Evolutionary conservation across 2,329 filamentous ascomycete species (phyloP), one percentile per base, ranked within the genome.

Genomic region (Xylariales sp.): DNA sequence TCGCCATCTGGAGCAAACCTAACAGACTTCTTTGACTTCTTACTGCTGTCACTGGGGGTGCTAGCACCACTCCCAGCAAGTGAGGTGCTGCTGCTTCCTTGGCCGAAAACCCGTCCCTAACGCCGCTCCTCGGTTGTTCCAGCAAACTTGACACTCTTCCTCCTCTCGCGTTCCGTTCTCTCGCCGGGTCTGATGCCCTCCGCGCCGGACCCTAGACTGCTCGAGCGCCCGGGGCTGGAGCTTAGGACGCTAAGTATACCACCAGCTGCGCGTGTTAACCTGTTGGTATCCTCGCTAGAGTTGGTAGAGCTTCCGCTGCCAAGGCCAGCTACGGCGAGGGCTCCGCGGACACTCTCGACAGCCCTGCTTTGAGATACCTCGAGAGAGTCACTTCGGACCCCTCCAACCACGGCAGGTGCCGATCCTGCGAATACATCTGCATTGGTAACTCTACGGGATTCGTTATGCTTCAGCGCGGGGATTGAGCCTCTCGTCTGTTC

Each of bases 131-230:
- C 67, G 12, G 50, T 29, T 24, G 47, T 28, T 1, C 65, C 66
- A 3, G 70, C 72, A 59, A 82, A 79, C 63, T 82, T 83, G 51
- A 83, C 79, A 48, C 77, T 82, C 69, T 81, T 82, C 55, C 77
- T 68, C 48, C 76, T 65, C 55, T 81, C 78, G 44, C 75, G 59
- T 34, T 74, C 71, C 1, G 54, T 56, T 2, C 58, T 57, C 19
- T 49, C 59, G 4, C 57, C 51, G 3, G 54, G 49, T 40, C 63
- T 51, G 22, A 20, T 19, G 3, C 22, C 22, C 11, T 35, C 42
- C 46, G 46, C 28, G 5, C 34, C 39, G 4, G 29, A 20, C 5
- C 42, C 42, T 12, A 16, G 25, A 9, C 28, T 31, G 31, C 38
- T 42, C 25, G 45, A 29, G 2, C 56, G 54, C n/a, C 55, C 70